Conservation (phyloP, 116 monocot genomes). For the Dioscorea cayenensis region DNA sequence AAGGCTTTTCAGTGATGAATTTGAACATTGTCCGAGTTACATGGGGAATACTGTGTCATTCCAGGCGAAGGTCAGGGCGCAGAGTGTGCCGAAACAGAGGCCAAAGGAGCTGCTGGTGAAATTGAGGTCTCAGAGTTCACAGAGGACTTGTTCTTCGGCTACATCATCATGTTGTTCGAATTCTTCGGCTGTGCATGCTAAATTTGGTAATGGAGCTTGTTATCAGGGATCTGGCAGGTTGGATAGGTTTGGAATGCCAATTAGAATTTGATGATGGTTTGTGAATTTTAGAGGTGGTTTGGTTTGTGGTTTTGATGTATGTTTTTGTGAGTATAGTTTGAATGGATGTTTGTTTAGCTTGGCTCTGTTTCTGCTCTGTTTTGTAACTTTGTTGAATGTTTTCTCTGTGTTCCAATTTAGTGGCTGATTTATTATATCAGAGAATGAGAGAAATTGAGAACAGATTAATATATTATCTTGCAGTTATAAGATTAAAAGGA, state of each 20-base stretch:
- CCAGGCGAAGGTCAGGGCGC: conserved; percentile 53
- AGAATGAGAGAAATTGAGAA: too few species aligned
- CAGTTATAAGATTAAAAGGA: too few species aligned
- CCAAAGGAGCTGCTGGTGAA: background rate
- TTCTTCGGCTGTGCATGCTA: conserved; percentile 29
- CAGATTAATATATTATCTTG: too few species aligned
- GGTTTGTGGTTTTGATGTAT: too few species aligned
- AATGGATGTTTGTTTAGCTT: background rate
- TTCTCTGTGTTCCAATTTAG: background rate
- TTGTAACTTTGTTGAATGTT: background rate
- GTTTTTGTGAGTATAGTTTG: too few species aligned
- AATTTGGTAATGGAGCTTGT: conserved; percentile 57
- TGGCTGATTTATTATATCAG: background rate
- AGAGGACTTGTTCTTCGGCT: too few species aligned
- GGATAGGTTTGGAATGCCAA: conserved; percentile 65
- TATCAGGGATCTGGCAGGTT: conserved; percentile 75
- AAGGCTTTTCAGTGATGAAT: conserved; percentile 41
- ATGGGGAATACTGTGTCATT: conserved; percentile 77
- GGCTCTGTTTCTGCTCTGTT: background rate
- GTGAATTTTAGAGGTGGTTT: too few species aligned
- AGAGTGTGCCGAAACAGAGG: conserved; percentile 43
- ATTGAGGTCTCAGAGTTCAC: background rate
- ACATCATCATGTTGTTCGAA: too few species aligned
- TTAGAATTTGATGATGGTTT: background rate
- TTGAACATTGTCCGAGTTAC: conserved; percentile 58